Base-by-base conservation (phyloP, 768 basidiomycete species). In the Ephemerocybe angulata region DNA sequence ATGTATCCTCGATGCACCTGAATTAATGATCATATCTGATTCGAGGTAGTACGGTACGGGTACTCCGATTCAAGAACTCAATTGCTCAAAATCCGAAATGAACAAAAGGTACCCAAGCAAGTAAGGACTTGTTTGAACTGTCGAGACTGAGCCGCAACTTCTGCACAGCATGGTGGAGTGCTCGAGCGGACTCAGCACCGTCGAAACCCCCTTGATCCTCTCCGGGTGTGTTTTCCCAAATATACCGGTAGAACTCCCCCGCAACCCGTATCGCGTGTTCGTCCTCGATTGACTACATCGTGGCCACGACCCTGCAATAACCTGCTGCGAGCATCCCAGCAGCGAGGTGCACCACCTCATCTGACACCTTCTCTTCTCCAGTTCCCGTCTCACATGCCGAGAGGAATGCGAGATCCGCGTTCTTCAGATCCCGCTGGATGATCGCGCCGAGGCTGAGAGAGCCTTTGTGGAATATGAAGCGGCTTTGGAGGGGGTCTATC, bases 281-380 rank as follows among this genome's bases (percentile, higher is more conserved):
- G 22, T 54, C 53, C 22, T 21, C n/a, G 21, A 54, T 54, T 21
- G 44, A 48, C 54, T 47, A 55, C 54, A 55, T 55, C 35, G 54
- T 55, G 21, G 41, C 54, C 19, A 55, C 40, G 11, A 55, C 46
- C 15, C 47, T 38, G 6, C 54, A 29, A 31, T 50, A 55, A 15
- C 54, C 54, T 7, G 54, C 48, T 4, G 54, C n/a, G n/a, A n/a
- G n/a, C n/a, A n/a, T n/a, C n/a, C n/a, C n/a, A n/a, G n/a, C n/a
- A n/a, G n/a, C n/a, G 13, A 55, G 43, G 54, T 33, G 50, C 12
- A 47, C 54, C 10, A 55, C 33, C 12, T 55, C 47, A 27, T n/a
- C n/a, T n/a, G n/a, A n/a, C n/a, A n/a, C n/a, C n/a, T n/a, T n/a
- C n/a, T n/a, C n/a, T n/a, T n/a, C n/a, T n/a, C n/a, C n/a, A n/a